Base-by-base conservation (phyloP, 2,329 filamentous ascomycete genomes). In the Pyrenochaeta sp. region DNA sequence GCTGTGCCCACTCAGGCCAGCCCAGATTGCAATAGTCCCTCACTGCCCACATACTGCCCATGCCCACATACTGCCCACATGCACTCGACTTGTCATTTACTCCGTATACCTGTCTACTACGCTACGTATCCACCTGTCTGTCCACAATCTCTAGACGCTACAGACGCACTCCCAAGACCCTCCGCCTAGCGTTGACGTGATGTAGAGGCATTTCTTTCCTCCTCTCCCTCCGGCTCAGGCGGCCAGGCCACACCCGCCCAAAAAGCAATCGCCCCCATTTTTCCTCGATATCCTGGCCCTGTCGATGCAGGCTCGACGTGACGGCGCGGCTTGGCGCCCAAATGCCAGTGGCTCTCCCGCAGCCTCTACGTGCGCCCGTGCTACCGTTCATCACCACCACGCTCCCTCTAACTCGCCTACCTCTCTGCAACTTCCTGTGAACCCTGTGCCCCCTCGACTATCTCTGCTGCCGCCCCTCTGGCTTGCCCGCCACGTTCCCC, bases 401-500 rank as follows among this genome's bases (percentile, higher is more conserved):
- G n/a, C n/a, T 39, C 34, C 55, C 44, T 49, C 48, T 44, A 34
- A 24, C 46, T 57, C 52, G 41, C 45, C 49, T 55, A 44, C 53
- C n/a, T n/a, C n/a, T n/a, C n/a, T n/a, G n/a, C n/a, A n/a, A 17
- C 36, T 43, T 60, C 48, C n/a, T n/a, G 55, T 56, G 35, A 55
- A 44, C 43, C 29, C 39, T 59, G 58, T 60, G 49, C 54, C 41
- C 41, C 48, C 44, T 41, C 36, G 34, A 41, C 31, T 52, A 50
- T 60, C 40, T 53, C 50, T 36, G 40, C 49, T 41, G 24, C 52
- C 44, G 44, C 50, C 41, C 42, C 42, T 46, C 44, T 55, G 54
- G 53, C 51, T 40, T 54, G 36, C 49, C 47, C 45, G 42, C 58
- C 63, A 66, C 64, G 65, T 69, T 66, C 56, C 51, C 54, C 53